phyloP scores from a whole-genome alignment of 495 filamentous ascomycete species.

The Penicillium desertorum region DNA sequence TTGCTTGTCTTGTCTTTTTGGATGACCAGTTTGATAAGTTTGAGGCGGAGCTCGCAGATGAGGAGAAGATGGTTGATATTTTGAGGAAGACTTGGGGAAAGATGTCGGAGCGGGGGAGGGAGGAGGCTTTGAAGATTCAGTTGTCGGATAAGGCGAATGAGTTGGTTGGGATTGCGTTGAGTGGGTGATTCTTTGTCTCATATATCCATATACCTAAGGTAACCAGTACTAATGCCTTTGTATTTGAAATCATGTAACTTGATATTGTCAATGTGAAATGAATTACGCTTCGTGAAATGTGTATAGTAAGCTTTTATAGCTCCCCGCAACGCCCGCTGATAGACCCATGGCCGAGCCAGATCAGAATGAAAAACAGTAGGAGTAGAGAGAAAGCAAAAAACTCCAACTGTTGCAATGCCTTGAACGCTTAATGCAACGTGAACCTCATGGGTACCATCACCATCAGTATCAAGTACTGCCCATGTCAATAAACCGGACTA shows the following conservation, averaged over 20 bases:
- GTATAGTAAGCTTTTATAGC: neutral
- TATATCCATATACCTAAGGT: neutral
- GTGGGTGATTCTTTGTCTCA: constrained; percentile 3
- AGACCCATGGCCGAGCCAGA: neutral
- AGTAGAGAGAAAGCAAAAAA: constrained; percentile 6
- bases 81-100: constrained; percentile 82
- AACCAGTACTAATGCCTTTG: neutral
- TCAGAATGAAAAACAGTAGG: neutral
- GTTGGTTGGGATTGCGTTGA: constrained; percentile 47
- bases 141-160: constrained; percentile 58
- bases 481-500: constrained; percentile 50
- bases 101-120: constrained; percentile 67
- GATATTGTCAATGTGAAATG: neutral
- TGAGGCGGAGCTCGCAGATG: constrained; percentile 59
- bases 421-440: constrained; percentile 4
- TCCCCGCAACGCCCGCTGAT: neutral
- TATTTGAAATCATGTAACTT: neutral
- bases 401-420: constrained; percentile 1
- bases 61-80: constrained; percentile 73
- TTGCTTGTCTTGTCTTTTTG: constrained; percentile 81
- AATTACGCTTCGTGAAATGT: constrained; percentile 2
- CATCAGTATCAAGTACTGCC: constrained; percentile 18
- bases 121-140: constrained; percentile 63
- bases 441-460: neutral
- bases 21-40: constrained; percentile 82